A percentile compares a stretch with the other conserved stretches of the same genome.
Evolutionary conservation across 2,329 filamentous ascomycete genomes (phyloP).

Genomic region (Ophiostoma fasciatum): DNA sequence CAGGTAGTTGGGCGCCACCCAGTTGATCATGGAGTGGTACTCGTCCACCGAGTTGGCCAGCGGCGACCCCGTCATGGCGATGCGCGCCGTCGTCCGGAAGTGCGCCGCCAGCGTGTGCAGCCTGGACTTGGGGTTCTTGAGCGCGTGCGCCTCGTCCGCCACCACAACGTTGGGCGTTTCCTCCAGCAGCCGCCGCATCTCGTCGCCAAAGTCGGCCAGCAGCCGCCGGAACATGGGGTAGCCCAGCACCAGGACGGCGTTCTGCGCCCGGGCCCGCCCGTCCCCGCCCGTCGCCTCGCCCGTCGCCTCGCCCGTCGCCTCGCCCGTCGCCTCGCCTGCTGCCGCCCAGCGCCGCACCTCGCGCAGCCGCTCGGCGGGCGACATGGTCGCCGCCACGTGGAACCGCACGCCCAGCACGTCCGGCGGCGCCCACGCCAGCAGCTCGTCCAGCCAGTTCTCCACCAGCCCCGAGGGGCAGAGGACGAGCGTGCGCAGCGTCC

Average conservation of each 20-base stretch:
- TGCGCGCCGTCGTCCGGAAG: slow-evolving; percentile 54
- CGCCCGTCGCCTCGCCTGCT: no score
- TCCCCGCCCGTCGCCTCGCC: no score
- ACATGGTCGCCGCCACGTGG: slow-evolving; percentile 33
- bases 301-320: no score
- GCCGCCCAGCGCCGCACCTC: slow-evolving; percentile 48
- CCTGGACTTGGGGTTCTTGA: slow-evolving; percentile 51
- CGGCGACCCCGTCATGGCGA: slow-evolving; percentile 78
- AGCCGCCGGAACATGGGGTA: slow-evolving; percentile 51
- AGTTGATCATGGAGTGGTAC: slow-evolving; percentile 77
- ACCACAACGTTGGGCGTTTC: slow-evolving; percentile 57
- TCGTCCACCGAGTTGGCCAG: slow-evolving; percentile 73
- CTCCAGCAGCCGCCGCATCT: slow-evolving; percentile 11
- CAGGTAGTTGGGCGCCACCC: slow-evolving; percentile 68
- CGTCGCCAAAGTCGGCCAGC: slow-evolving; percentile 16
- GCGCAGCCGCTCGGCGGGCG: slow-evolving; percentile 23
- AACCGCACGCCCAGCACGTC: slow-evolving; percentile 39
- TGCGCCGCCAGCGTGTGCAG: slow-evolving; percentile 37
- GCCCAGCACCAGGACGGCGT: slow-evolving; percentile 64
- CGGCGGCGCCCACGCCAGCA: slow-evolving; percentile 51
- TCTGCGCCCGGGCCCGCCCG: slow-evolving; percentile 29
- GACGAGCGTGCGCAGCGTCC: slow-evolving; percentile 49
- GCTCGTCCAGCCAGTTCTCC: slow-evolving; percentile 72
- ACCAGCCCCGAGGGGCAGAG: slow-evolving; percentile 63
- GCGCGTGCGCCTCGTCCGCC: slow-evolving; percentile 68